Conservation (phyloP, 176 grass and related monocot species). For the Oropetium thomaeum region DNA sequence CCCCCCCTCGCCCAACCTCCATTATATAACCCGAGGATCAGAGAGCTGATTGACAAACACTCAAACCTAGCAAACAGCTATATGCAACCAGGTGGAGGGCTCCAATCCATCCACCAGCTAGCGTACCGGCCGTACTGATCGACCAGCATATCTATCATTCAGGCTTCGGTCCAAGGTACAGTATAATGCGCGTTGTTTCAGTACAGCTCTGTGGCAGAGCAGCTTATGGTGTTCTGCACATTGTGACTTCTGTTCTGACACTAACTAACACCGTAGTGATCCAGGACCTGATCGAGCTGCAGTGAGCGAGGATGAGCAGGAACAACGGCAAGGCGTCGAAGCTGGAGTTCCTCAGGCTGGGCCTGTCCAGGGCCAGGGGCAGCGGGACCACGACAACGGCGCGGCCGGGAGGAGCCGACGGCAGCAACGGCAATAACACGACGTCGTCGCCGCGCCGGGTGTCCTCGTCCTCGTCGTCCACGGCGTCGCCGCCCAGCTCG, state of each 20-base stretch:
- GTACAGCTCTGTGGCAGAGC: no score
- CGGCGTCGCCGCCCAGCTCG: conserved; percentile 80
- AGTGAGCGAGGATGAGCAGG: conserved; percentile 59
- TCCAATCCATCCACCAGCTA: conserved; percentile 35
- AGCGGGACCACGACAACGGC: conserved; percentile 32
- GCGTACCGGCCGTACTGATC: not conserved
- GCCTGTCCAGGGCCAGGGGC: conserved; percentile 48
- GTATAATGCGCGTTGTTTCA: conserved; percentile 8
- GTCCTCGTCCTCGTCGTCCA: conserved; percentile 51
- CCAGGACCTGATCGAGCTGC: not conserved
- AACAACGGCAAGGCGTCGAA: conserved; percentile 78
- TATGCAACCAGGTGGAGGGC: conserved; percentile 48
- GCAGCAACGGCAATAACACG: conserved; percentile 13
- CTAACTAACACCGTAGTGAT: conserved; percentile 16
- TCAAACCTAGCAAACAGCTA: conserved; percentile 36
- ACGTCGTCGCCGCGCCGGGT: conserved; percentile 37
- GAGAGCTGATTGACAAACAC: conserved; percentile 58
- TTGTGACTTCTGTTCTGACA: not conserved
- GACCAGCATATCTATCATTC: not conserved
- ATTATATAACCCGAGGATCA: conserved; percentile 58
- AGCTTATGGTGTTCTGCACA: not conserved
- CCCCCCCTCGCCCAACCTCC: conserved; percentile 24
- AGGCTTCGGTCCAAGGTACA: conserved; percentile 24
- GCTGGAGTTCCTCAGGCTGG: conserved; percentile 61
- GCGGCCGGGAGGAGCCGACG: conserved; percentile 17